Evolutionary conservation across 2,329 filamentous ascomycete genomes (phyloP).

Genomic region (Alternaria triticina): DNA sequence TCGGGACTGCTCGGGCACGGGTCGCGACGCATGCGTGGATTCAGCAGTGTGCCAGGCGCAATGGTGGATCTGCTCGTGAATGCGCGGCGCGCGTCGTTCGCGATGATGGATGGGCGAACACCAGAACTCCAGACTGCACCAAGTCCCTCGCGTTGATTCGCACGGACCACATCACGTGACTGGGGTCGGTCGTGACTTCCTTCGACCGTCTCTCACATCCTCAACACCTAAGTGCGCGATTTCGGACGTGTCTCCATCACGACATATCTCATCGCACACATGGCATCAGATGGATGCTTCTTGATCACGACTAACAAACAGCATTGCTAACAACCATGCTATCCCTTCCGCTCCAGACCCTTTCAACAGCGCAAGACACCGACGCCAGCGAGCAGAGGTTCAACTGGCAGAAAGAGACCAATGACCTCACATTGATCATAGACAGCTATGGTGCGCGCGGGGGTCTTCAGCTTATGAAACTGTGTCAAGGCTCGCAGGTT

Average conservation of each 20-base stretch:
- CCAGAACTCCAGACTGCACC: slow-evolving; percentile 35
- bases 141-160: slow-evolving; percentile 27
- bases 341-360: slow-evolving; percentile 39
- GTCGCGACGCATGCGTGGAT: slow-evolving; percentile 30
- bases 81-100: slow-evolving; percentile 41
- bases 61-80: slow-evolving; percentile 30
- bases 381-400: slow-evolving; percentile 35
- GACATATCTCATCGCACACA: neutral
- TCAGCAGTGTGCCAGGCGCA: slow-evolving; percentile 28
- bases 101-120: slow-evolving; percentile 41
- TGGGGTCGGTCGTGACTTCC: slow-evolving; percentile 21
- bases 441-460: slow-evolving; percentile 38
- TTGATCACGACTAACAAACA: slow-evolving; percentile 6
- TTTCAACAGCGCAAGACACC: slow-evolving; percentile 44
- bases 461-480: slow-evolving; percentile 44
- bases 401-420: slow-evolving; percentile 44
- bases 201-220: neutral
- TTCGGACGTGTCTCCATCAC: neutral
- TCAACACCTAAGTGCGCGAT: neutral
- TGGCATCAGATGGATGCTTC: neutral
- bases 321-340: slow-evolving; percentile 30
- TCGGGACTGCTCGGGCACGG: slow-evolving; percentile 16
- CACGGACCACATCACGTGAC: slow-evolving; percentile 28
- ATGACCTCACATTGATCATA: slow-evolving; percentile 41
- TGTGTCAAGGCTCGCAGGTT: slow-evolving; percentile 50